phyloP scores from a whole-genome alignment of 495 filamentous ascomycete species.

The Trichoderma virens region DNA sequence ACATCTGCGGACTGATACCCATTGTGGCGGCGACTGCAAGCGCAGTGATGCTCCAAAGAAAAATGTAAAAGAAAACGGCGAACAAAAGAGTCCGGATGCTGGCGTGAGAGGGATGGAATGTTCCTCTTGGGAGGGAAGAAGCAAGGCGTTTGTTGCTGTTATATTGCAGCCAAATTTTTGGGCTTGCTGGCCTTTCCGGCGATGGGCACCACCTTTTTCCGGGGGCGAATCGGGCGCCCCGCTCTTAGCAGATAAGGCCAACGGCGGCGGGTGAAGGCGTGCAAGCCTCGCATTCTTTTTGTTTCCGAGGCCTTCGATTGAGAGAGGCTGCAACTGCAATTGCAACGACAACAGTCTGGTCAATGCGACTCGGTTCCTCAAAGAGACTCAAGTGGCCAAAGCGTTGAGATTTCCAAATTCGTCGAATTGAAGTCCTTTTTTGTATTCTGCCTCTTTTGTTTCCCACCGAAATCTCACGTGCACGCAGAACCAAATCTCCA shows the following conservation, averaged over 20 bases:
- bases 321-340: too few relatives aligned
- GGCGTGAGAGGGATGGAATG: not conserved
- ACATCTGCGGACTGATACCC: slow-evolving; percentile 47
- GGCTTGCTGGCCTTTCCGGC: slow-evolving; percentile 4
- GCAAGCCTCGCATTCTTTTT: not conserved
- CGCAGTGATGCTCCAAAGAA: not conserved
- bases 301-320: not conserved
- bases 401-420: too few relatives aligned
- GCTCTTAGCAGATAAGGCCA: not conserved
- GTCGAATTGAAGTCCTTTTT: too few relatives aligned
- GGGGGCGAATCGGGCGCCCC: not conserved
- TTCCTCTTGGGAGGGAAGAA: not conserved
- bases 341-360: too few relatives aligned
- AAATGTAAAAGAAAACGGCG: not conserved
- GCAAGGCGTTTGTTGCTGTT: too few relatives aligned
- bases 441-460: too few relatives aligned
- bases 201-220: not conserved
- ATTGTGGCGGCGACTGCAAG: slow-evolving; percentile 28
- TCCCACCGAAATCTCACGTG: too few relatives aligned
- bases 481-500: too few relatives aligned
- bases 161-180: too few relatives aligned
- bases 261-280: too few relatives aligned
- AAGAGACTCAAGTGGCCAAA: too few relatives aligned
- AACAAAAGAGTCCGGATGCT: not conserved
- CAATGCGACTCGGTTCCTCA: too few relatives aligned